A percentile compares a stretch with the other conserved stretches of the same genome.
phyloP scores from a whole-genome alignment of 2,329 filamentous ascomycete genomes.

The Passalora sequoiae region DNA sequence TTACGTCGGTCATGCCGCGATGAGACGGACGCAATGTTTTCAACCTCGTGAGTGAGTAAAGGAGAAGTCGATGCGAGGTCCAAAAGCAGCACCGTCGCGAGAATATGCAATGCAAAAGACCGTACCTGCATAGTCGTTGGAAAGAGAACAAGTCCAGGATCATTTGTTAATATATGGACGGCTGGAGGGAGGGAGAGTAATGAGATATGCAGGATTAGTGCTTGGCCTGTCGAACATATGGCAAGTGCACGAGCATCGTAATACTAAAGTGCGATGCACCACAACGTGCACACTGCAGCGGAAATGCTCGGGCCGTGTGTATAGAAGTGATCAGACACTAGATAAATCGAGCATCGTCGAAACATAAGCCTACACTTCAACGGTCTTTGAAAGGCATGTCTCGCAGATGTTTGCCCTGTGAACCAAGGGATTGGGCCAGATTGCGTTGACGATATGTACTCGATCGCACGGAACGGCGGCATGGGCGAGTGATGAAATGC shows the following conservation, averaged over 20 bases:
- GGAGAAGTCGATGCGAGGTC: constrained; percentile 6
- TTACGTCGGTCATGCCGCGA: neutral
- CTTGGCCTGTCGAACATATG: neutral
- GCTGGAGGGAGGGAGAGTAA: neutral
- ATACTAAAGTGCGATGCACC: neutral
- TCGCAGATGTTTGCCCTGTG: too few relatives aligned
- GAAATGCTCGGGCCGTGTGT: neutral
- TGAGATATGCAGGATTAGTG: neutral
- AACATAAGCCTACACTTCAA: too few relatives aligned
- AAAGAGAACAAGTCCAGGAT: neutral
- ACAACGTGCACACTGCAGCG: neutral
- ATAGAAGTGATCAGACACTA: neutral
- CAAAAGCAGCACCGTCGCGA: neutral
- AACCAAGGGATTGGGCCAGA: too few relatives aligned
- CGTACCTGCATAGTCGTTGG: neutral
- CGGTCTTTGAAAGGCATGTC: too few relatives aligned
- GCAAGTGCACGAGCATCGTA: neutral
- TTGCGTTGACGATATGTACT: too few relatives aligned
- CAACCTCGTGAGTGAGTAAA: constrained; percentile 15
- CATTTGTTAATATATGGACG: too few relatives aligned
- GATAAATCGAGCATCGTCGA: neutral
- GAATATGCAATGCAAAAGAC: neutral
- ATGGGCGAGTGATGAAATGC: too few relatives aligned
- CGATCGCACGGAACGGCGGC: too few relatives aligned
- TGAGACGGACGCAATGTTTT: constrained; percentile 13